phyloP scores from a whole-genome alignment of 371 early-diverging fungal genomes.

The Ecytonucleospora hepatopenaei region DNA sequence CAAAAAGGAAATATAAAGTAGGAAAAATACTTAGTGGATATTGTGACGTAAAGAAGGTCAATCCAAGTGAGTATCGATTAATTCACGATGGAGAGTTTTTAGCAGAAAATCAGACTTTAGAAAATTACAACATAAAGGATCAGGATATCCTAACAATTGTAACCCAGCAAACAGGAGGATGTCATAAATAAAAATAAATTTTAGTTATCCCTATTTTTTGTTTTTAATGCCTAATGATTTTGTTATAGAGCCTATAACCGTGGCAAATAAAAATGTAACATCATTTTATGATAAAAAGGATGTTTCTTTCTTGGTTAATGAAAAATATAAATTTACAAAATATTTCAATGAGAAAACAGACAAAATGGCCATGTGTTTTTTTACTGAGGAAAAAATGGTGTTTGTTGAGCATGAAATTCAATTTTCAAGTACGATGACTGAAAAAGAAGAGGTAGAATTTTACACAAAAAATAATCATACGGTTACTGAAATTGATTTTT shows the following conservation, averaged over 20 bases:
- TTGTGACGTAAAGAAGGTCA: constrained; percentile 22
- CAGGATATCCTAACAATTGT: constrained; percentile 41
- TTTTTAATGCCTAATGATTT: not conserved
- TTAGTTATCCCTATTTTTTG: not conserved
- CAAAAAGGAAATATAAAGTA: constrained; percentile 32
- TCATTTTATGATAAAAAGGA: constrained; percentile 55
- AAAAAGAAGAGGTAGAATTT: no score
- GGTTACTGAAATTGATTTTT: no score
- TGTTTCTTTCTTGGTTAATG: constrained; percentile 39
- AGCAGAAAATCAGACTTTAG: constrained; percentile 19
- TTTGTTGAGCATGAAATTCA: no score
- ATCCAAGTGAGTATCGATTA: constrained; percentile 33
- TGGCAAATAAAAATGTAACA: constrained; percentile 54
- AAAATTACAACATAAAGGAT: constrained; percentile 26
- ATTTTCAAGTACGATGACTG: no score
- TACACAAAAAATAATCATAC: no score
- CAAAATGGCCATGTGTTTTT: no score
- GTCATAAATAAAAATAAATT: not conserved
- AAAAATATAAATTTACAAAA: constrained; percentile 29
- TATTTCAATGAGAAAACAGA: constrained; percentile 24
- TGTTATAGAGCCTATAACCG: constrained; percentile 37
- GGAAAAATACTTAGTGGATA: constrained; percentile 41
- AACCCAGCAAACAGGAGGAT: constrained; percentile 48
- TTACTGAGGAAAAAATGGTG: no score
- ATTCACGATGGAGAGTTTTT: constrained; percentile 38